phyloP scores from a whole-genome alignment of 225 moss, liverwort and hornwort genomes.

The Physcomitrium patens region DNA sequence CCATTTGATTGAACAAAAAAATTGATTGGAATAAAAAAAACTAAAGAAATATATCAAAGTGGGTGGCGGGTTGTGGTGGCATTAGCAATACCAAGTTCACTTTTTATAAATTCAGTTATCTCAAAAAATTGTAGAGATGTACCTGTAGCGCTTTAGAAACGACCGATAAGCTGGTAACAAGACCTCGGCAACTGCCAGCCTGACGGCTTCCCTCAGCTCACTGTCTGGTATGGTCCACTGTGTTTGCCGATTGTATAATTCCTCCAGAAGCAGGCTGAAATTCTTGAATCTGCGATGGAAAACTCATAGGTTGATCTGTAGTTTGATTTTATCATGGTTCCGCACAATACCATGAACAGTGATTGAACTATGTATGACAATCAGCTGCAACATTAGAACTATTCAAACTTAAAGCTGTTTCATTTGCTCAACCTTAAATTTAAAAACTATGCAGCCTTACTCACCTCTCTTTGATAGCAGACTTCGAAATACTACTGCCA shows the following conservation, averaged over 20 bases:
- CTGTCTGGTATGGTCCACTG: conserved; percentile 81
- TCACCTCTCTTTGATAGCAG: conserved; percentile 74
- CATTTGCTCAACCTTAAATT: background rate
- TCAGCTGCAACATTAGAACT: background rate
- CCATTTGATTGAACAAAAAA: too few relatives aligned
- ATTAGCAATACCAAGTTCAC: too few relatives aligned
- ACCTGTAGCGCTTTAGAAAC: conserved; percentile 84
- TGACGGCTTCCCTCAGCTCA: conserved; percentile 74
- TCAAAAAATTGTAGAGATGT: background rate
- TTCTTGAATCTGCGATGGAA: conserved; percentile 59
- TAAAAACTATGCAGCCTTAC: background rate
- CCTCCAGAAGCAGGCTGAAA: conserved; percentile 67
- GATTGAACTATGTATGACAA: background rate
- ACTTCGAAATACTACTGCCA: conserved; percentile 72
- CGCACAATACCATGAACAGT: conserved; percentile 5
- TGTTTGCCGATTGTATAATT: conserved; percentile 69
- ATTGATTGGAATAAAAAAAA: too few relatives aligned
- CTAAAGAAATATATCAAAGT: too few relatives aligned
- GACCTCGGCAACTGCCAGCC: conserved; percentile 63
- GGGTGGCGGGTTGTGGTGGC: too few relatives aligned
- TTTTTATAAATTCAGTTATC: background rate
- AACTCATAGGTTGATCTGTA: background rate
- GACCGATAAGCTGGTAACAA: conserved; percentile 78
- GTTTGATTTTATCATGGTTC: conserved; percentile 12
- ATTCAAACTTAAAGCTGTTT: background rate